Evolutionary conservation across 345 rosid genomes (phyloP), one percentile per base, ranked within the genome.

Genomic region (Abelmoschus esculentus): DNA sequence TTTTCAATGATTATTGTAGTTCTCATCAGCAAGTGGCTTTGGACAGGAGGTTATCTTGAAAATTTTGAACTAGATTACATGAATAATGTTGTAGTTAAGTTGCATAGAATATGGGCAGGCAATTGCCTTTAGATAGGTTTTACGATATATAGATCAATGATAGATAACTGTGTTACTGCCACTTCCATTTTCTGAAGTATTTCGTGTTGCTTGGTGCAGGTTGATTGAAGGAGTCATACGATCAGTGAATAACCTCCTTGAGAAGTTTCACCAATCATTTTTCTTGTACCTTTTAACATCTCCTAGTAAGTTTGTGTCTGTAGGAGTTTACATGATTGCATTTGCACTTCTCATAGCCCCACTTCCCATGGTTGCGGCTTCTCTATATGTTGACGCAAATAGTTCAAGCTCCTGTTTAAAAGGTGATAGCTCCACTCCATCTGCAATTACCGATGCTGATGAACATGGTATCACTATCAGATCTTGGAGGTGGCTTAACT

Each of bases 251-350:
- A 95, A 95, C 79, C 96, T 95, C 72, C 93, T 91, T 11, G 98
- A 91, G 86, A 91, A 95, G 84, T 91, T 95, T 80, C 99, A 95
- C 75, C 98, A 95, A 75, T 95, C 99, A 58, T 90, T 90, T 80
- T 95, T 95, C 73, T 86, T 90, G 7, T 95, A 95, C 79, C 85
- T 88, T 11, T 80, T 90, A 76, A 91, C 96, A 74, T 86, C 96
- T 67, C 89, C 99, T 61, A 75, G 86, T 70, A 86, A 87, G 78
- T 95, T 91, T 82, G 89, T 95, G 56, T 95, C 98, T 1, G 93
- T 91, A 29, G 96, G 99, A 75, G 91, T 95, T 53, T 91, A 95
- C 88, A 95, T 95, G 98, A 86, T 95, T 68, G 88, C 96, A 28
- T 91, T 95, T 76, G 96, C 93, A 11, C 90, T 95, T 62, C 89